phyloP scores from a whole-genome alignment of 208 protist genomes.

The Trypanosoma grayi region DNA sequence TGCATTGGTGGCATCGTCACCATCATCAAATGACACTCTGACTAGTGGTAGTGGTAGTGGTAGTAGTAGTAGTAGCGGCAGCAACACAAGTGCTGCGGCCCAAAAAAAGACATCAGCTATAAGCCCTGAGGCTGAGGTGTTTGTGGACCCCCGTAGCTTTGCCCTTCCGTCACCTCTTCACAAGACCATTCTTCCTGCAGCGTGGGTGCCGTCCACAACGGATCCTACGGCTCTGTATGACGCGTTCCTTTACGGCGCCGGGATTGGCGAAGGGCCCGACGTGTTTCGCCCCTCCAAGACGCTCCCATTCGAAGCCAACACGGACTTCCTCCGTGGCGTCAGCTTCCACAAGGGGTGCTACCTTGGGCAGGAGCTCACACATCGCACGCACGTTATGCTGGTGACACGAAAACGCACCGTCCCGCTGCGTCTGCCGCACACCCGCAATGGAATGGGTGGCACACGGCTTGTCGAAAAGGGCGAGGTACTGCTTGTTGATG shows the following conservation, averaged over 20 bases:
- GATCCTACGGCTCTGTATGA: slow-evolving; percentile 37
- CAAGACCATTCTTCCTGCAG: slow-evolving; percentile 16
- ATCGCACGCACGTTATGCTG: slow-evolving; percentile 94
- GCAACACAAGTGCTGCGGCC: no score
- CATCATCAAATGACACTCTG: background rate
- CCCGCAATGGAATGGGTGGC: background rate
- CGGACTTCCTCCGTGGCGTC: slow-evolving; percentile 89
- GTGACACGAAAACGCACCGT: slow-evolving; percentile 91
- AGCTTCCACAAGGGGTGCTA: slow-evolving; percentile 97
- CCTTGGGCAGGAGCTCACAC: slow-evolving; percentile 95
- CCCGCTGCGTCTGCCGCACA: slow-evolving; percentile 48
- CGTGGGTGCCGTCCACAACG: background rate
- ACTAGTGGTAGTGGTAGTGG: background rate
- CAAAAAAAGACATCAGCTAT: background rate
- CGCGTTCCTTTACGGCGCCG: slow-evolving; percentile 49
- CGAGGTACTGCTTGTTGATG: slow-evolving; percentile 41
- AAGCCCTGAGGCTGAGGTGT: slow-evolving; percentile 31
- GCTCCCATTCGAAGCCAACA: slow-evolving; percentile 92
- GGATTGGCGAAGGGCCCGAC: slow-evolving; percentile 79
- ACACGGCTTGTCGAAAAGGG: slow-evolving; percentile 18
- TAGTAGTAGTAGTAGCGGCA: background rate
- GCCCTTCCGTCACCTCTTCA: slow-evolving; percentile 25
- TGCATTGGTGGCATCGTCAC: background rate
- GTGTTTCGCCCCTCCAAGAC: slow-evolving; percentile 68
- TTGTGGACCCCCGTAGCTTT: slow-evolving; percentile 58